Evolutionary conservation across 1,284 basidiomycete genomes (phyloP).

Genomic region (Acaromyces ingoldii): DNA sequence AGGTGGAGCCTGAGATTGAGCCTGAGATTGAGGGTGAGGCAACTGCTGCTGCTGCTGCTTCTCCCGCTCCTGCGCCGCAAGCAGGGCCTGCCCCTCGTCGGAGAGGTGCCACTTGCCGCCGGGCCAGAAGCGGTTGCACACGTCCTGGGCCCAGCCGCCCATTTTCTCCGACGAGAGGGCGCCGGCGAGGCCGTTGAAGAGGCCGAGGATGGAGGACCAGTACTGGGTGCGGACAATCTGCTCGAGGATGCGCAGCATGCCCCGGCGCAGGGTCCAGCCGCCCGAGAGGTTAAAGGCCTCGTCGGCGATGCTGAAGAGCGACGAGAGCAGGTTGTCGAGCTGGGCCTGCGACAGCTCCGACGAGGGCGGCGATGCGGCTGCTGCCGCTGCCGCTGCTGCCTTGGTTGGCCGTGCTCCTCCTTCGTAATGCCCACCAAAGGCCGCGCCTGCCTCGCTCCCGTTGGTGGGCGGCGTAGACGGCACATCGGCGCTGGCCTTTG

Average conservation of each 20-base stretch:
- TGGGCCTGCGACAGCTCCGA: slow-evolving; percentile 16
- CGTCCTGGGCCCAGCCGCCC: slow-evolving; percentile 29
- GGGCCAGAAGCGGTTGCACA: slow-evolving; percentile 45
- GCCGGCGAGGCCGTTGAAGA: slow-evolving; percentile 38
- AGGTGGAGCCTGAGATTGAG: no score
- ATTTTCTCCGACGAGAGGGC: slow-evolving; percentile 32
- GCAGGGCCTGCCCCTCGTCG: not conserved
- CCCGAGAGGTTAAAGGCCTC: slow-evolving; percentile 51
- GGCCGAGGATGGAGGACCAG: slow-evolving; percentile 33
- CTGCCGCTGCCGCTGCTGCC: not conserved
- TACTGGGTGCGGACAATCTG: slow-evolving; percentile 49
- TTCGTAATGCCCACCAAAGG: not conserved
- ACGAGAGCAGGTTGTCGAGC: slow-evolving; percentile 47
- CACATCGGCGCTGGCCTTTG: not conserved
- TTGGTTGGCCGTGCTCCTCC: not conserved
- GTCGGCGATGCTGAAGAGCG: slow-evolving; percentile 49
- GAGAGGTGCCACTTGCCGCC: slow-evolving; percentile 13
- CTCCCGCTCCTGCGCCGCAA: not conserved
- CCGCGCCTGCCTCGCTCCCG: not conserved
- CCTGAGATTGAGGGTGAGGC: no score
- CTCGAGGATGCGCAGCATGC: slow-evolving; percentile 50
- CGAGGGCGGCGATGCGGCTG: not conserved
- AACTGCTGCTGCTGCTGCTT: no score
- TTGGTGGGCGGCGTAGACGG: not conserved
- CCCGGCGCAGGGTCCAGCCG: slow-evolving; percentile 48